Evolutionary conservation across 345 rosid genomes (phyloP).

Genomic region (Salix arbutifolia): DNA sequence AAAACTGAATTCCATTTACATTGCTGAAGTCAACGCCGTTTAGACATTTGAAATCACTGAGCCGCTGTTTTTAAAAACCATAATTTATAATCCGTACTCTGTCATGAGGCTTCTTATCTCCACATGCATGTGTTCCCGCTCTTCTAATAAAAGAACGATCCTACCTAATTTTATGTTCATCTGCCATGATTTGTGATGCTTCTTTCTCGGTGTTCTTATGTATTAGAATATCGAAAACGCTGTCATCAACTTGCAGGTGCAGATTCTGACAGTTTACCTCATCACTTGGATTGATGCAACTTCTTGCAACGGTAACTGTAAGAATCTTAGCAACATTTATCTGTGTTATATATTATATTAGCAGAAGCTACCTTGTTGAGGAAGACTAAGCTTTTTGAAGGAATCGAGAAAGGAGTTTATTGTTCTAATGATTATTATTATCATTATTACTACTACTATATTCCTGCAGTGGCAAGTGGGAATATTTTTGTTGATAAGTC

Average conservation of each 20-base stretch:
- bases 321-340: conserved; percentile 16
- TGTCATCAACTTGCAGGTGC: conserved; percentile 14
- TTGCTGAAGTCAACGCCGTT: neutral
- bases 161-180: neutral
- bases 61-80: neutral
- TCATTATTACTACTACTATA: neutral
- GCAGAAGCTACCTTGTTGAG: conserved; percentile 4
- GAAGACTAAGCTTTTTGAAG: neutral
- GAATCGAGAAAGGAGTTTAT: neutral
- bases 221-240: neutral
- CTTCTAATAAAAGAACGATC: neutral
- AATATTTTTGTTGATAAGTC: neutral
- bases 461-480: neutral
- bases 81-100: neutral
- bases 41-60: conserved; percentile 14
- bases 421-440: neutral
- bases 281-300: neutral
- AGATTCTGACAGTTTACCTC: conserved; percentile 10
- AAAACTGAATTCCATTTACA: neutral
- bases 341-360: neutral
- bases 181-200: neutral
- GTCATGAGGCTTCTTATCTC: conserved; percentile 6
- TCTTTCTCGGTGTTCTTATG: neutral
- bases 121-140: conserved; percentile 23
- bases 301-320: conserved; percentile 17